A percentile compares a stretch with the other conserved stretches of the same genome.
These are phyloP conservation scores for Primulina huaijiensis DNA, from an alignment of 257 asterid genomes.

Conservation along the genomic window DNA sequence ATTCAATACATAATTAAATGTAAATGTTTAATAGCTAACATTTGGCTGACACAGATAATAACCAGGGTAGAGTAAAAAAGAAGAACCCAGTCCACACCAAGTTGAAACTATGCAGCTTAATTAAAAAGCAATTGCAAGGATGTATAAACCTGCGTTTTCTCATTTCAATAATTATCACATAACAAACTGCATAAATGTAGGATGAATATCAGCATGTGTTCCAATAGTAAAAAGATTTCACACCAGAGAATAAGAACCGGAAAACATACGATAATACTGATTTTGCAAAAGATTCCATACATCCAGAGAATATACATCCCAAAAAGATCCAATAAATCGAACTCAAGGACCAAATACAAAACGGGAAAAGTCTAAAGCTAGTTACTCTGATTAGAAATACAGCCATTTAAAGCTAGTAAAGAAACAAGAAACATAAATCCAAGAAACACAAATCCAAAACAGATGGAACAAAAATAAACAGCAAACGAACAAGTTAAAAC, in stretches of 20 bases:
- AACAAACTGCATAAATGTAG: not conserved
- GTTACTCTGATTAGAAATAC: not conserved
- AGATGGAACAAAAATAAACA: slow-evolving; percentile 3
- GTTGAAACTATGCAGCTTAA: not conserved
- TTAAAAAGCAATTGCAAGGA: not conserved
- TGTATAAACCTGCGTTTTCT: not conserved
- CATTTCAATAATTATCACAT: not conserved
- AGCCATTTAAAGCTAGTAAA: slow-evolving; percentile 2
- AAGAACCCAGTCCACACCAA: not conserved
- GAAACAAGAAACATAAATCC: slow-evolving; percentile 21
- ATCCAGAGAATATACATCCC: not conserved
- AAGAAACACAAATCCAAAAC: slow-evolving; percentile 19
- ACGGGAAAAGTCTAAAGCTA: not conserved
- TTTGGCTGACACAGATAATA: not conserved
- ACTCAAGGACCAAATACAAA: slow-evolving; percentile 15
- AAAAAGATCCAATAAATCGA: not conserved
- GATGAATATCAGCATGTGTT: not conserved
- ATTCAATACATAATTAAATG: not conserved
- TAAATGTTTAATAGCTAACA: not conserved
- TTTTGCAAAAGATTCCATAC: not conserved
- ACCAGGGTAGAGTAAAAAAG: not conserved
- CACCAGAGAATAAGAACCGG: not conserved
- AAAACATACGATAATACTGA: not conserved
- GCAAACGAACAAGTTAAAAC: not conserved
- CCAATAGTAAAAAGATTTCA: not conserved